Base-by-base conservation (phyloP, 1,139 yeast species). In the Yamadazyma sp. region DNA sequence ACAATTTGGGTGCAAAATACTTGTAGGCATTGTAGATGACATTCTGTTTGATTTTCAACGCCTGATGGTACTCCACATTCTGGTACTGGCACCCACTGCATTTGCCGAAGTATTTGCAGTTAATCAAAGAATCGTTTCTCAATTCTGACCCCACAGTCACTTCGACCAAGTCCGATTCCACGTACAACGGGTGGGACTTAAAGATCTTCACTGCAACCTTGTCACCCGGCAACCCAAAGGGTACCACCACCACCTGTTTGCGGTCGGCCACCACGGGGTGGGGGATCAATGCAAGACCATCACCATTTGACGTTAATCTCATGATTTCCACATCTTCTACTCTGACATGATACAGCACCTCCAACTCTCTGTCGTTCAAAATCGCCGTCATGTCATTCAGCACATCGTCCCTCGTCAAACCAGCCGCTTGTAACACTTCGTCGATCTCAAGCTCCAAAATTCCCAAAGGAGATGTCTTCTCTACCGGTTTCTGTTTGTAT, bases 71-170 rank as follows among this genome's bases (percentile, higher is more conserved):
- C 2, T 77, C 71, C 20, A 89, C 69, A 62, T 81, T 81, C 60
- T 92, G 98, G 59, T 82, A 88, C 62, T 92, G 98, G 60, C 98
- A 91, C 5, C 98, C 98, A n/a, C 76, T 69, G 50, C 77, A 73
- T 43, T 66, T 67, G 6, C 77, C 77, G 53, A 72, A 72, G 49
- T 72, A 72, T 40, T 59, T 55, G 53, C 77, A 72, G 31, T 59
- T 59, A 40, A 70, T 69, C 38, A 86, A 74, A 11, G 55, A 46
- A 40, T 72, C 70, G 38, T 87, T 79, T 46, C 87, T 66, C 34
- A 66, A 55, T 0, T 60, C 49, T 1, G 91, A 72, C 3, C 72
- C 56, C 4, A 54, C 49, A 1, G 59, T 50, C 5, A 92, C 79
- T 31, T 71, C 61, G 24, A 87, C 56, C 41, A 91, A 66, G 55